These are phyloP conservation scores for Stereum hirsutum DNA, from an alignment of 1,284 basidiomycete species.

Conservation along the genomic window DNA sequence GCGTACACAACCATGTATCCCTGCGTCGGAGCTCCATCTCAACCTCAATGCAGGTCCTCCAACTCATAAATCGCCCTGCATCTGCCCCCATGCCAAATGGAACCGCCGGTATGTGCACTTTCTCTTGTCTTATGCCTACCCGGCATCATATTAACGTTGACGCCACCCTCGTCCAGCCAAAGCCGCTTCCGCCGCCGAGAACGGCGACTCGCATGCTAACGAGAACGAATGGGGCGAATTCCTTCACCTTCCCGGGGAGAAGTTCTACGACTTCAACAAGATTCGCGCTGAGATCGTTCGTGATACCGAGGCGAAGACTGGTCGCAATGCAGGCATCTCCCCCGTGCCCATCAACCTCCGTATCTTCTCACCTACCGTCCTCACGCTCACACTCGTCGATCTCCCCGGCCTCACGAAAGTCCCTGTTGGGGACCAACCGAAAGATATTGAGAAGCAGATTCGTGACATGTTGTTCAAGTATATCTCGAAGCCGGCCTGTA, in stretches of 20 bases:
- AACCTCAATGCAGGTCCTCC: slow-evolving; percentile 58
- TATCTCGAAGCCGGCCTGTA: slow-evolving; percentile 86
- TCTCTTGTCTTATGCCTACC: not conserved
- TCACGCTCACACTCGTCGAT: slow-evolving; percentile 96
- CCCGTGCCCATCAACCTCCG: slow-evolving; percentile 95
- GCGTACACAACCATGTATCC: slow-evolving; percentile 13
- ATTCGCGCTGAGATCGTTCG: slow-evolving; percentile 94
- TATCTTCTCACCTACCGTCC: slow-evolving; percentile 93
- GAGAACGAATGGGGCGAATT: slow-evolving; percentile 98
- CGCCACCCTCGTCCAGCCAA: not conserved
- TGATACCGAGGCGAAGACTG: slow-evolving; percentile 97
- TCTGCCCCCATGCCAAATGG: slow-evolving; percentile 39
- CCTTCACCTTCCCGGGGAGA: slow-evolving; percentile 90
- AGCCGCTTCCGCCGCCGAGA: slow-evolving; percentile 2
- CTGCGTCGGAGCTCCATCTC: slow-evolving; percentile 1
- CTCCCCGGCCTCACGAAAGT: slow-evolving; percentile 94
- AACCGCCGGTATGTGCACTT: slow-evolving; percentile 21
- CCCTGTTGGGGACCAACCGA: slow-evolving; percentile 95
- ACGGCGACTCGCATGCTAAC: slow-evolving; percentile 65
- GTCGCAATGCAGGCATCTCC: slow-evolving; percentile 94
- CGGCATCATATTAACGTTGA: too few relatives aligned
- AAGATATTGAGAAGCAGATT: slow-evolving; percentile 97
- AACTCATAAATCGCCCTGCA: slow-evolving; percentile 84
- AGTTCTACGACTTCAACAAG: slow-evolving; percentile 96
- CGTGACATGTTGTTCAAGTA: slow-evolving; percentile 94